Conservation (phyloP, 192 early-diverging fungal genomes). For the Linnemannia exigua region DNA sequence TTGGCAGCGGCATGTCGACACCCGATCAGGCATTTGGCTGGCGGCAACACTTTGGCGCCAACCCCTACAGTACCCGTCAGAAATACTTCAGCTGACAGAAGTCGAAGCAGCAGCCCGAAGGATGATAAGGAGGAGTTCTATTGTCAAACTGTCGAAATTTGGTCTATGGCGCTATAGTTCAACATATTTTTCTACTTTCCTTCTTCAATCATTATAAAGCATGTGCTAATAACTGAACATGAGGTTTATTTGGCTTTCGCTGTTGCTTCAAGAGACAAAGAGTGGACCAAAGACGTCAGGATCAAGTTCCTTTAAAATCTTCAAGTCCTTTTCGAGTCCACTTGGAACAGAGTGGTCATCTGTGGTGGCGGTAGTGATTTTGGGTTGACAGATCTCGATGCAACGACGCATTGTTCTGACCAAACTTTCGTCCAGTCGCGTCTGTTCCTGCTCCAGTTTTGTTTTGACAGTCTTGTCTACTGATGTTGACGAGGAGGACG, state of each 20-base stretch:
- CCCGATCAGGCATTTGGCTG: conserved; percentile 10
- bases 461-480: not conserved
- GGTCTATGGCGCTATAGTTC: conserved; percentile 33
- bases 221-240: not conserved
- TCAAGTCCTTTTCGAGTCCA: conserved; percentile 28
- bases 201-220: not conserved
- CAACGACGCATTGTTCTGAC: conserved; percentile 15
- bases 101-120: conserved; percentile 33
- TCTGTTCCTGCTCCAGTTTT: conserved; percentile 11
- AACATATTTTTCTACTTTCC: not conserved
- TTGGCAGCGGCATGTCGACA: conserved; percentile 57
- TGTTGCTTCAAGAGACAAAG: conserved; percentile 11
- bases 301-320: conserved; percentile 19
- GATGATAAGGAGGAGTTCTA: conserved; percentile 51
- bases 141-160: conserved; percentile 54
- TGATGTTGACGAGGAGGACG: not conserved
- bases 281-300: conserved; percentile 31
- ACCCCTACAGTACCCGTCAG: not conserved
- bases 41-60: not conserved
- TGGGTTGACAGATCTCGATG: conserved; percentile 24
- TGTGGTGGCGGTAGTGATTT: not conserved
- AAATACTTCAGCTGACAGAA: not conserved
- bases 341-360: not conserved
- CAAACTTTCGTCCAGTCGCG: conserved; percentile 23
- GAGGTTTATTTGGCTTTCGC: not conserved